Evolutionary conservation across 192 early-diverging fungal genomes (phyloP).

Genomic region (Backusella westeae): DNA sequence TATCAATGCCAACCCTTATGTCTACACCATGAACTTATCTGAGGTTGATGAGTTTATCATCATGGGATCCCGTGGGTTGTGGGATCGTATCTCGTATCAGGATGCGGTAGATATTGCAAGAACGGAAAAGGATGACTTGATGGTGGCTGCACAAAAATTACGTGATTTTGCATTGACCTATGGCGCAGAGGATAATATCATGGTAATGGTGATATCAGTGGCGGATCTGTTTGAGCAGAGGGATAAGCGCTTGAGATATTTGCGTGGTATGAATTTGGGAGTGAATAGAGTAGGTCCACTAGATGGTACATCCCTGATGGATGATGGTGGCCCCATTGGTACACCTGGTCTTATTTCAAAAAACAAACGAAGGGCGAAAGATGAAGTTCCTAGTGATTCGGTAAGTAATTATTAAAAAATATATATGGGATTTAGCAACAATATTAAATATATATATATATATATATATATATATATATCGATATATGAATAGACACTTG

Average conservation of each 20-base stretch:
- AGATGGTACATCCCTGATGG: slow-evolving; percentile 10
- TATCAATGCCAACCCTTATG: slow-evolving; percentile 82
- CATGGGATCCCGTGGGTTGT: slow-evolving; percentile 68
- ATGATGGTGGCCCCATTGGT: background rate
- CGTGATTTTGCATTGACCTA: slow-evolving; percentile 86
- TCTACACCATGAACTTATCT: slow-evolving; percentile 65
- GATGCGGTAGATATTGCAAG: slow-evolving; percentile 84
- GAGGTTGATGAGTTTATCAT: slow-evolving; percentile 82
- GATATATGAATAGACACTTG: slow-evolving; percentile 39
- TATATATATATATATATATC: background rate
- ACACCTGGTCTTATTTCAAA: slow-evolving; percentile 14
- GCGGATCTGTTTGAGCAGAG: slow-evolving; percentile 66
- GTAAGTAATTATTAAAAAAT: background rate
- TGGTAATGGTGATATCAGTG: slow-evolving; percentile 89
- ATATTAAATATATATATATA: background rate
- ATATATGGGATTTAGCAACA: background rate
- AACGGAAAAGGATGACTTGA: slow-evolving; percentile 69
- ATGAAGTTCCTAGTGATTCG: slow-evolving; percentile 48
- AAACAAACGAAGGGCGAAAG: slow-evolving; percentile 40
- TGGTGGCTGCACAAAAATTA: slow-evolving; percentile 75
- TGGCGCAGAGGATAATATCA: slow-evolving; percentile 69
- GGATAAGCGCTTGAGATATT: slow-evolving; percentile 19
- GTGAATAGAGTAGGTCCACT: slow-evolving; percentile 31
- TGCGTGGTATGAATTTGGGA: slow-evolving; percentile 37
- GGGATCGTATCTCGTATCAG: slow-evolving; percentile 78